Evolutionary conservation across 2,329 filamentous ascomycete genomes (phyloP), one percentile per base, ranked within the genome.

Genomic region (Alternaria longipes): DNA sequence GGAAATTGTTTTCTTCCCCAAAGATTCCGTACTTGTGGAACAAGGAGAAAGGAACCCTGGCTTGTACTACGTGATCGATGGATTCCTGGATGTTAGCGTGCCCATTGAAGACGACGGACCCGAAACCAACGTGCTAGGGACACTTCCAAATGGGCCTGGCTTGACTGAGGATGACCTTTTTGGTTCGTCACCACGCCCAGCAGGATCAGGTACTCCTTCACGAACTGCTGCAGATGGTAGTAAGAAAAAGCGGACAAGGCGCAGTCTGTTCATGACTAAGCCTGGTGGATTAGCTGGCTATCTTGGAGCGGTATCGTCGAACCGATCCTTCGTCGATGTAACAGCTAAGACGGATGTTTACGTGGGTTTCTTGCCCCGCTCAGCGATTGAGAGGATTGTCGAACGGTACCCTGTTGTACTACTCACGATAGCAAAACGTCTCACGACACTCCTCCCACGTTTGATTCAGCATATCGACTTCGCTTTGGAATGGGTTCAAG

Each of bases 341-440:
- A 91, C 94, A 38, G 96, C 95, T 3, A 98, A 98, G 81, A 99
- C 96, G 0, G 95, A 99, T 79, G 95, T 98, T 2, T 98, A 97
- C 72, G 95, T 99, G 14, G 95, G 95, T 1, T 99, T 99, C 67
- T 82, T 99, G 12, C 95, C 95, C 0, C 87, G 93, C 30, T 86
- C 89, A 0, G 91, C 93, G 0, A 84, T 99, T 28, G 95, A 99
- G 75, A 87, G 93, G 66, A 95, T 99, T 47, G 93, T 97, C 1
- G 95, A 99, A 67, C 90, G 89, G 67, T 95, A 97, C 74, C 95
- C 95, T 0, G 92, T 97, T 41, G 91, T 98, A 4, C 82, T 99
- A 9, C 83, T 99, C 46, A 99, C 96, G 0, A 94, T 99, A 90
- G 95, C 95, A 0, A 99, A 99, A 80, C 86, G 95, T 49, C 82